Evolutionary conservation across 2,329 filamentous ascomycete genomes (phyloP).

Genomic region (Aspergillus hiratsukae): DNA sequence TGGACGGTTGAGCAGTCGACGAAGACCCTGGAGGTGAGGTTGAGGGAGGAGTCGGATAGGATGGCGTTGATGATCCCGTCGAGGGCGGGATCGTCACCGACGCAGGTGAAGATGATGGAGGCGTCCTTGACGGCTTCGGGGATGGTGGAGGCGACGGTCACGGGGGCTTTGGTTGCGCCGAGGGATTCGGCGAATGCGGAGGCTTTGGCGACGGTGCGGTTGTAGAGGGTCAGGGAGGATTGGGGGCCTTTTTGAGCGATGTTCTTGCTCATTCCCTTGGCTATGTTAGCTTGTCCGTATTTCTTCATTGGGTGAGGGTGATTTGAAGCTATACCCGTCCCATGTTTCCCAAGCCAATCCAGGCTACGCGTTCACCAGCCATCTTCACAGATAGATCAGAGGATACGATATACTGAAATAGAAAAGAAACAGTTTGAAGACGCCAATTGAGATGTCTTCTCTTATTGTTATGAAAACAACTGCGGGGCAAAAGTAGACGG

Average conservation of each 20-base stretch:
- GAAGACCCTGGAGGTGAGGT: slow-evolving; percentile 68
- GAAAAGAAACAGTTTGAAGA: neutral
- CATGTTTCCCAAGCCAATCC: slow-evolving; percentile 85
- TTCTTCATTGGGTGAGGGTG: neutral
- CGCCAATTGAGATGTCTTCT: neutral
- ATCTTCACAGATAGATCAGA: slow-evolving; percentile 8
- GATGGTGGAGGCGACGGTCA: slow-evolving; percentile 61
- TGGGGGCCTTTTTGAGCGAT: slow-evolving; percentile 72
- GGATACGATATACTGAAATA: neutral
- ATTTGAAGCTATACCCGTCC: slow-evolving; percentile 57
- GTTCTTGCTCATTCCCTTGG: slow-evolving; percentile 77
- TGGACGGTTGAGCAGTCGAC: slow-evolving; percentile 86
- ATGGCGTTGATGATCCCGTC: slow-evolving; percentile 57
- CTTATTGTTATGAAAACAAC: neutral
- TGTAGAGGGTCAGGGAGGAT: slow-evolving; percentile 71
- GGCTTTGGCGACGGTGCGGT: slow-evolving; percentile 67
- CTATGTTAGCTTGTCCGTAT: neutral
- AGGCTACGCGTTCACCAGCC: slow-evolving; percentile 55
- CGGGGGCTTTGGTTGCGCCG: slow-evolving; percentile 57
- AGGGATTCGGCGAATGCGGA: slow-evolving; percentile 60
- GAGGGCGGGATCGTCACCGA: slow-evolving; percentile 73
- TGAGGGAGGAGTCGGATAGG: slow-evolving; percentile 40
- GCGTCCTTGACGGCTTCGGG: slow-evolving; percentile 62
- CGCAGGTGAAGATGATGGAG: slow-evolving; percentile 76
- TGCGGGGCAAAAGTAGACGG: slow-evolving; percentile 1